A percentile compares a stretch with the other conserved stretches of the same genome.
Evolutionary conservation across 768 basidiomycete genomes (phyloP).

Genomic region (Lepiota venenata): DNA sequence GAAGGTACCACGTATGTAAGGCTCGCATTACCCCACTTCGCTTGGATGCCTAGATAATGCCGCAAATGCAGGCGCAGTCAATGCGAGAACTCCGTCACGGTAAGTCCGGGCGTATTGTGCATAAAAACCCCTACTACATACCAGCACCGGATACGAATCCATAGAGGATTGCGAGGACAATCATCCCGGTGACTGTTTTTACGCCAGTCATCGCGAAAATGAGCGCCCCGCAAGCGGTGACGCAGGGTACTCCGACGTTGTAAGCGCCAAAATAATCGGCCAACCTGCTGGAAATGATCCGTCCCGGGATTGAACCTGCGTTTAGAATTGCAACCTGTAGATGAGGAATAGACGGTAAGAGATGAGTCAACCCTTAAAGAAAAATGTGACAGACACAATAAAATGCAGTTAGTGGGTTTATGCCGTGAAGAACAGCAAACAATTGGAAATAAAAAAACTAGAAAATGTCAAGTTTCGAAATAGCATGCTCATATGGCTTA

Average conservation of each 20-base stretch:
- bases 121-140: background rate
- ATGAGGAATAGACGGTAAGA: background rate
- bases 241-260: constrained; percentile 24
- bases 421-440: constrained; percentile 25
- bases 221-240: constrained; percentile 23
- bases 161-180: constrained; percentile 31
- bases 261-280: constrained; percentile 19
- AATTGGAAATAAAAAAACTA: constrained; percentile 34
- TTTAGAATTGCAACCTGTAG: constrained; percentile 23
- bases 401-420: constrained; percentile 23
- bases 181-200: constrained; percentile 22
- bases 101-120: too few species aligned
- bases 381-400: constrained; percentile 21
- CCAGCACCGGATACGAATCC: constrained; percentile 17
- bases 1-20: background rate
- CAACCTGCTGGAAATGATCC: constrained; percentile 20
- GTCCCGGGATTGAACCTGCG: constrained; percentile 20
- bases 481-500: too few species aligned
- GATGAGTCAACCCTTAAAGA: background rate
- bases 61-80: background rate
- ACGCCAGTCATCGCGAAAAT: constrained; percentile 32
- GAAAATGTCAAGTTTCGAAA: background rate
- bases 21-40: background rate
- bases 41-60: background rate
- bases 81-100: too few species aligned